Evolutionary conservation across 2,329 filamentous ascomycete species (phyloP), one percentile per base, ranked within the genome.

Genomic region (Trichoderma simmonsii): DNA sequence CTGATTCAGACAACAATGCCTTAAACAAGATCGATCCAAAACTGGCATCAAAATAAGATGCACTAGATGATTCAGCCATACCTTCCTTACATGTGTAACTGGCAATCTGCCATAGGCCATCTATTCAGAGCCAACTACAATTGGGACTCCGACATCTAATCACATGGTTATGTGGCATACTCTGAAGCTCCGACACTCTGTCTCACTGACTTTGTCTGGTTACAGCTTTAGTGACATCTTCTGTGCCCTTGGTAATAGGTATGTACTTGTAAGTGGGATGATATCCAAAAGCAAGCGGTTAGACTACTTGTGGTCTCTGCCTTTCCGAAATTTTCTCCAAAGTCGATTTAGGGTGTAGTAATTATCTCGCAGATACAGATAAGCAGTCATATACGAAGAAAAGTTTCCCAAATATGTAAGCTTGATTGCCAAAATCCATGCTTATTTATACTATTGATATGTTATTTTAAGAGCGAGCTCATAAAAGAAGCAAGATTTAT

Each of bases 241-340:
- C 7, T 8, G 15, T 18, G 15, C 15, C 24, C 24, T 4, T 7
- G 15, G 4, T 9, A 4, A 18, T 8, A 43, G 15, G 2, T 8
- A 43, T 18, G 6, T 18, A 18, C 36, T 39, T 8, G 15, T 3
- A 18, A 1, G 36, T 6, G 3, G 36, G 15, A 39, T 18, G 3
- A 43, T 43, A 43, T 8, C 15, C 8, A 4, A 43, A 43, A 43
- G 7, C 3, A 43, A 18, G 15, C 36, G 7, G 15, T 43, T 4
- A 9, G 36, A 43, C 15, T 9, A 43, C 2, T n/a, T 43, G 36
- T 18, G 8, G 15, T 18, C 1, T 43, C 28, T 7, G 36, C 1
- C 1, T 8, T 18, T n/a, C 15, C 3, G 0, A 15, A 43, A 43
- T 1, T n/a, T 43, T 3, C 36, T 43, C 0, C 15, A 8, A 4